Base-by-base conservation (phyloP, 2,329 filamentous ascomycete genomes). In the Aspergillus felis region DNA sequence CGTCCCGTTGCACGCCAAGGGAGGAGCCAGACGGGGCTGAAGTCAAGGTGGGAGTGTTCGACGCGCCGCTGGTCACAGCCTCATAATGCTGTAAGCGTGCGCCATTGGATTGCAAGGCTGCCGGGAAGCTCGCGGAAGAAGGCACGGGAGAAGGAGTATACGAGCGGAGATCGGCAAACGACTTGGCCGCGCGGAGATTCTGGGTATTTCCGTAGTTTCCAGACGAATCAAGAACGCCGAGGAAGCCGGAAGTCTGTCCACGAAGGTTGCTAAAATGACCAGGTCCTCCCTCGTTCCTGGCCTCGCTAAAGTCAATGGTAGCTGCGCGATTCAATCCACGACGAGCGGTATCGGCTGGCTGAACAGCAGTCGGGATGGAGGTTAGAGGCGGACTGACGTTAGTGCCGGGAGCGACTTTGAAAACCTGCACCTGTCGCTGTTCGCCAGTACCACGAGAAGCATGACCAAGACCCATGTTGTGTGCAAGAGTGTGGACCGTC, bases 281-380 rank as follows among this genome's bases (percentile, higher is more conserved):
- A 51, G 81, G 82, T 22, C 44, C 44, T 47, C 87, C 87, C 24
- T 89, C 87, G 60, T 88, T 89, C 54, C 90, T 84, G 53, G 90
- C 86, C 61, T 92, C 89, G 63, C 90, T 92, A 74, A 97, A 97
- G 74, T 97, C 94, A 64, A 95, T 96, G 2, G 94, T 97, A n/a
- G 94, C 94, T 17, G 94, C 92, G 61, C 94, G 88, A 78, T 92
- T 96, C 38, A 99, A 80, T 4, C 88, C 89, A 59, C 93, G 89
- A 64, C 93, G 88, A 66, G 91, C 87, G 56, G 89, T 86, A 62
- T 96, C 91, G 52, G 87, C 80, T 24, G 86, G 85, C 57, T 89
- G 87, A 56, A 86, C 86, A 1, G 84, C 81, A 61, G 72, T 79
- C 67, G 80, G 87, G 80, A 79, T 87, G 51, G 83, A 80, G n/a